Evolutionary conservation across 2,329 filamentous ascomycete genomes (phyloP), one percentile per base, ranked within the genome.

Genomic region (Claviceps digitariae): DNA sequence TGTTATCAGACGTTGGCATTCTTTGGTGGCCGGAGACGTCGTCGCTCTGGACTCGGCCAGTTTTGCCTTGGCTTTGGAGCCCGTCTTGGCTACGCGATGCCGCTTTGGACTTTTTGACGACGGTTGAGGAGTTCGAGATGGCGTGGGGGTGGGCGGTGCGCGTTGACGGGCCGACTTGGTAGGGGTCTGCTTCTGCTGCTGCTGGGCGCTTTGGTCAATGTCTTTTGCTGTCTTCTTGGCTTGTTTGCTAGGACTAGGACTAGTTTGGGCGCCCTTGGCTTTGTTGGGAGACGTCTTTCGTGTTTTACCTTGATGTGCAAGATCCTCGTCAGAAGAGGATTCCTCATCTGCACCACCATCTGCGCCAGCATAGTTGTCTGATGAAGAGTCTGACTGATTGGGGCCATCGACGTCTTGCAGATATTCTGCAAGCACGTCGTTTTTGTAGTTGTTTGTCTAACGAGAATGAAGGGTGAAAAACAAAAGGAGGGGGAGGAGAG

Each of bases 361-460:
- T 25, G 58, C 62, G 3, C 57, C 64, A 17, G 63, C 62, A 57
- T 68, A 69, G 48, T 66, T 65, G 41, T 68, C 66, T 8, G 65
- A 67, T 9, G 65, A 67, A 10, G 63, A 64, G 27, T 67, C 66
- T 34, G 62, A 64, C 15, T 64, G 59, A 10, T 67, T 61, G 15
- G 52, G 55, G 21, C 57, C 64, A 7, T 57, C 48, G 20, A 60
- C 66, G 15, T 61, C 67, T 12, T 58, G 57, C 4, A 65, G 53
- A 20, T 57, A 53, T 5, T 55, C 57, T 27, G 61, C 58, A 9
- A 54, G 20, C 17, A 50, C 54, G 49, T 61, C 64, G 29, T 61
- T 57, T 54, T 64, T 67, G 58, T 70, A 70, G 58, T 67, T 69
- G 52, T 68, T 63, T 50, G 58, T 59, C 68, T 70, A 43, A 8